These are phyloP conservation scores for Suillus discolor DNA, from an alignment of 768 basidiomycete genomes.

Conservation along the genomic window DNA sequence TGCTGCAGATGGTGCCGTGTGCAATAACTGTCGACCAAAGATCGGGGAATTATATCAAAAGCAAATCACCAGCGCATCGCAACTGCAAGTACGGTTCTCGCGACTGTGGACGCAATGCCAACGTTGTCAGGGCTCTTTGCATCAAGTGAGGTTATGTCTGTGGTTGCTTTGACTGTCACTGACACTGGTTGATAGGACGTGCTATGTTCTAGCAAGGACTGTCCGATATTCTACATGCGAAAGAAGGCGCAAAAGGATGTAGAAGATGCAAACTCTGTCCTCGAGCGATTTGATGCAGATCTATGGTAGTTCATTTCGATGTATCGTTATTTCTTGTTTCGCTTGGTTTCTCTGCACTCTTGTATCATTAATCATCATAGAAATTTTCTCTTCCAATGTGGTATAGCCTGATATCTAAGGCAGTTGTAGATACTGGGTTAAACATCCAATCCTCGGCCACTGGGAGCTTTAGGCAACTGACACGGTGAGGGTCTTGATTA, in stretches of 20 bases:
- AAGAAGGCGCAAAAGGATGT: conserved; percentile 99
- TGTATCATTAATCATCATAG: background rate
- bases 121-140: conserved; percentile 96
- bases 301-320: conserved; percentile 50
- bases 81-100: conserved; percentile 88
- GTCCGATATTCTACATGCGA: conserved; percentile 98
- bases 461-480: background rate
- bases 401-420: background rate
- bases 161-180: background rate
- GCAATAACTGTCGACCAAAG: conserved; percentile 86
- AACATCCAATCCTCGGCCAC: background rate
- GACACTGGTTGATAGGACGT: conserved; percentile 67
- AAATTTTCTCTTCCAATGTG: background rate
- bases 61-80: conserved; percentile 74
- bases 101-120: conserved; percentile 99
- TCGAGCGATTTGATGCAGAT: conserved; percentile 86
- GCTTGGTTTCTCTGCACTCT: conserved; percentile 2
- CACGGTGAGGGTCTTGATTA: too few species aligned
- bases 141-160: conserved; percentile 59
- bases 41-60: conserved; percentile 93
- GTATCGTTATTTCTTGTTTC: background rate
- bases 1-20: conserved; percentile 82
- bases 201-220: conserved; percentile 94
- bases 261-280: conserved; percentile 72
- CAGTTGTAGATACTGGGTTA: background rate